phyloP scores from a whole-genome alignment of 1,284 basidiomycete species.

The Trichosporon sp. region DNA sequence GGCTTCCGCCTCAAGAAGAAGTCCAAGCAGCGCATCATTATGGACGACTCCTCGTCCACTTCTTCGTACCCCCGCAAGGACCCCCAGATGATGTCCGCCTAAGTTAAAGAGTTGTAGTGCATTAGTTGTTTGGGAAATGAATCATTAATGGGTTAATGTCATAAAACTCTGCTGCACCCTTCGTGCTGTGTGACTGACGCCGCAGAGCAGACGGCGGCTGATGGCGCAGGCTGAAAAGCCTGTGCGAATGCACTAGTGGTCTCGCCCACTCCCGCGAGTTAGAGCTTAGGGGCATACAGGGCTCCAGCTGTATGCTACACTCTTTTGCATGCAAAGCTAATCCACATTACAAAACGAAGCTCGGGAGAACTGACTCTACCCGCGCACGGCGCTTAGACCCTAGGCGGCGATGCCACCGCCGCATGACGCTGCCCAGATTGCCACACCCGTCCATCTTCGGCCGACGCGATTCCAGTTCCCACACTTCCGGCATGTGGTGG shows the following conservation, averaged over 20 bases:
- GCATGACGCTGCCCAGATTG: background rate
- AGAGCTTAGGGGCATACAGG: too few species aligned
- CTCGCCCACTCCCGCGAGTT: too few species aligned
- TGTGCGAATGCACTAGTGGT: too few species aligned
- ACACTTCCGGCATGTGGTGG: background rate
- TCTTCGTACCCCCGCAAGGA: constrained; percentile 2
- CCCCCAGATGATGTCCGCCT: constrained; percentile 1
- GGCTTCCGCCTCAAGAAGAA: constrained; percentile 13
- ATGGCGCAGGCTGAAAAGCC: too few species aligned
- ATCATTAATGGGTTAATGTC: background rate
- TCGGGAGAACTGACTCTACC: background rate
- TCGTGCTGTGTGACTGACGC: too few species aligned
- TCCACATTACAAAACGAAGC: too few species aligned
- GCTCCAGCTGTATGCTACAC: too few species aligned
- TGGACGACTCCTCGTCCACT: constrained; percentile 6
- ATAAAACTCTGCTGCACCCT: background rate
- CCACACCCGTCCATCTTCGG: background rate
- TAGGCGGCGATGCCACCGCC: too few species aligned
- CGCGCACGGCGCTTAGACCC: background rate
- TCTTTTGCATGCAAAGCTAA: too few species aligned
- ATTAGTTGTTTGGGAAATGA: background rate
- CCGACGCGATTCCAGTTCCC: background rate
- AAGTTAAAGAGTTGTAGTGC: background rate
- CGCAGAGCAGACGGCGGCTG: too few species aligned
- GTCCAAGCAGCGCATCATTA: background rate